phyloP scores from a whole-genome alignment of 139 green algal species.

The Tetradesmus lagerheimii region DNA sequence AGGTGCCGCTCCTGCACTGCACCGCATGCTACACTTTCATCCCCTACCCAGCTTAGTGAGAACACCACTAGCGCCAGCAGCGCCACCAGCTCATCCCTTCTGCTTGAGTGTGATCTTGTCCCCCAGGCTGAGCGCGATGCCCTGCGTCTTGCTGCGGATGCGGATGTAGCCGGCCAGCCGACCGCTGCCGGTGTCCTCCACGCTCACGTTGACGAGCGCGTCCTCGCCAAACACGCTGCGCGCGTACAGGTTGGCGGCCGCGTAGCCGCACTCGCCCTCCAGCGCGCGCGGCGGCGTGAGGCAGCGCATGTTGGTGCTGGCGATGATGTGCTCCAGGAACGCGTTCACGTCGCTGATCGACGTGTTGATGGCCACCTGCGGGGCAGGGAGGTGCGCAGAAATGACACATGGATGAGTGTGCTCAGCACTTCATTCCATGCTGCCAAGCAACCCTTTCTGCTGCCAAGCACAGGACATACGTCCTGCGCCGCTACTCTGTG shows the following conservation, averaged over 20 bases:
- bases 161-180: conserved; percentile 95
- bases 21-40: too few species aligned
- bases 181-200: conserved; percentile 92
- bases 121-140: conserved; percentile 73
- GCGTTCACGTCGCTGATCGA: conserved; percentile 84
- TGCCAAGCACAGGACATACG: too few species aligned
- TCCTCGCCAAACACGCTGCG: conserved; percentile 98
- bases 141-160: conserved; percentile 92
- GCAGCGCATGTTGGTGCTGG: conserved; percentile 98
- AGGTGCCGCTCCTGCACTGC: too few species aligned
- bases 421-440: too few species aligned
- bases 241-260: conserved; percentile 99
- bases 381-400: not conserved
- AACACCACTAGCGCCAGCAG: too few species aligned
- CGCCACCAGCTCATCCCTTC: conserved; percentile 22
- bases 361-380: conserved; percentile 95
- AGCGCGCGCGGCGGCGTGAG: conserved; percentile 92
- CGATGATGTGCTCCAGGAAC: conserved; percentile 97
- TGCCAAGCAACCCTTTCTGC: too few species aligned
- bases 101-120: conserved; percentile 99
- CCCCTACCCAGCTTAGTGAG: too few species aligned
- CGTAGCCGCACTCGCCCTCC: conserved; percentile 93
- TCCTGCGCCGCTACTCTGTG: too few species aligned
- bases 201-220: conserved; percentile 97
- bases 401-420: not conserved